Base-by-base conservation (phyloP, 495 filamentous ascomycete genomes). In the Podospora anserina region DNA sequence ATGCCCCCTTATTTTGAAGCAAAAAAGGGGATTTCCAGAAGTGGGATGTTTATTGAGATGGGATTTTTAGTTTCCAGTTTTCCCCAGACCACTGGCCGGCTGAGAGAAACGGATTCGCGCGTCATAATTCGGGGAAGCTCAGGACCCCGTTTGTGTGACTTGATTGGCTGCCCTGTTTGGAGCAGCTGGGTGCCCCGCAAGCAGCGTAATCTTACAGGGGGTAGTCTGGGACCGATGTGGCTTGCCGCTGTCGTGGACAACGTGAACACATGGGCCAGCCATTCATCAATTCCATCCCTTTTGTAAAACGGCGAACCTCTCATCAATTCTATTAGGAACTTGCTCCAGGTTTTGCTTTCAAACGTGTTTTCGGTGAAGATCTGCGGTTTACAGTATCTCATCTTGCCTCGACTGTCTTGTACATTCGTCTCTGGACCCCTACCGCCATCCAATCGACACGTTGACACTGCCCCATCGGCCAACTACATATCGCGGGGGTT, bases 401-500 rank as follows among this genome's bases (percentile, higher is more conserved):
- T 49, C 39, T 32, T 32, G 30, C 30, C 30, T 32, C 39, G 7
- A 13, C 39, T 16, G 39, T 49, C 39, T 49, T 39, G 11, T 49
- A 49, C 39, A 16, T 13, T 2, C 39, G 2, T 49, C 39, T 49
- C 39, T 13, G 2, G 39, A 49, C 13, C 39, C 39, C 59, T 61
- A 18, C 3, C 56, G 65, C 3, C 60, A 30, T 54, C 26, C 61
- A 49, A 23, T 62, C 68, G 18, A 61, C 39, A 44, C 39, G 6
- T 18, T 34, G 61, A 53, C 66, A 4, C 11, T 34, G 28, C 57
- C 4, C 23, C 55, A 7, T 16, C 54, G 3, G 28, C 5, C 55
- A 32, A 19, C 16, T 4, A 44, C 39, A 49, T 49, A 49, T 16
- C 39, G 39, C 39, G 39, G 39, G 15, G 39, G 15, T 49, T 3